Percentiles rank a stretch among this genome's conserved stretches.
phyloP scores from a whole-genome alignment of 805 yeast genomes.

The Spathaspora girioi region DNA sequence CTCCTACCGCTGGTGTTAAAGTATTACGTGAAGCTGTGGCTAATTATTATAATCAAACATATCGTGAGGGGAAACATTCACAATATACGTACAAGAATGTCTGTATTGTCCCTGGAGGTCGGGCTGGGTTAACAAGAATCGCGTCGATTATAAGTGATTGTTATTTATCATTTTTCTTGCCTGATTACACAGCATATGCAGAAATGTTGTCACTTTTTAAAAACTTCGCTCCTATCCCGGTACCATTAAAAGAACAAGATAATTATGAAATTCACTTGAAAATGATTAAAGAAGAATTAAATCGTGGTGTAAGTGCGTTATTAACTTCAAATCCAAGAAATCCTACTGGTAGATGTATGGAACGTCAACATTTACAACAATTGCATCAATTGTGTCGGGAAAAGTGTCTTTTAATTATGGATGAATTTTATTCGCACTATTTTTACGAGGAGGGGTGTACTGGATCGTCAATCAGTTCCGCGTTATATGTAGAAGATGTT shows the following conservation, averaged over 20 bases:
- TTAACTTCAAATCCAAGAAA: constrained; percentile 61
- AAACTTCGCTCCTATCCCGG: constrained; percentile 62
- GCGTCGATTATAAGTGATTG: constrained; percentile 60
- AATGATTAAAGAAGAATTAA: constrained; percentile 48
- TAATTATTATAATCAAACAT: constrained; percentile 50
- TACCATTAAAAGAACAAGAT: constrained; percentile 55
- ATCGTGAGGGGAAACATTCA: constrained; percentile 45
- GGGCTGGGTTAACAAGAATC: constrained; percentile 60
- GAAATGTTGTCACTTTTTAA: constrained; percentile 61
- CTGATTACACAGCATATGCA: constrained; percentile 64
- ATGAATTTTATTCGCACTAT: constrained; percentile 58
- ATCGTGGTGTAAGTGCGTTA: constrained; percentile 55
- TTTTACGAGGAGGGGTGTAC: constrained; percentile 52
- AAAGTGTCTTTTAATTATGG: constrained; percentile 57
- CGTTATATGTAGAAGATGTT: constrained; percentile 51
- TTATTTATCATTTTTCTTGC: constrained; percentile 55
- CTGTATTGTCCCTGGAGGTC: constrained; percentile 62
- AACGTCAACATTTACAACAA: constrained; percentile 42
- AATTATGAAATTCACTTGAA: constrained; percentile 54
- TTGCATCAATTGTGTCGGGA: constrained; percentile 53
- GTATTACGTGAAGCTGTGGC: constrained; percentile 58
- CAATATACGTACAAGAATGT: constrained; percentile 59
- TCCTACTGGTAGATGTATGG: constrained; percentile 56
- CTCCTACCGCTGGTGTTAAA: constrained; percentile 57
- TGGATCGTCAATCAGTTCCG: constrained; percentile 50